Evolutionary conservation across 2,329 filamentous ascomycete species (phyloP).

Genomic region (Nemania bipapillata): DNA sequence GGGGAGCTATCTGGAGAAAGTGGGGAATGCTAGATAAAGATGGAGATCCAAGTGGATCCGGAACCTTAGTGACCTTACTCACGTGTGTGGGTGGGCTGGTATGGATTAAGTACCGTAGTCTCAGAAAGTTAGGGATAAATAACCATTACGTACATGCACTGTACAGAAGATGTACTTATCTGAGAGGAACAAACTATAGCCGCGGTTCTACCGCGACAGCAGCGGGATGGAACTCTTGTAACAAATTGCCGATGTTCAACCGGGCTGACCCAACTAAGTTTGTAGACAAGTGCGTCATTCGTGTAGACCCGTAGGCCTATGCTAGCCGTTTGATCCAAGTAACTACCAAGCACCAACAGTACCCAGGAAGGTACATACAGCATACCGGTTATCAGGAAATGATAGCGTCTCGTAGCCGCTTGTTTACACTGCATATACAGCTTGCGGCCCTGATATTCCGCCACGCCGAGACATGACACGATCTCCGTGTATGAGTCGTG

Average conservation of each 20-base stretch:
- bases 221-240: not conserved
- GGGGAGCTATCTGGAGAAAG: not conserved
- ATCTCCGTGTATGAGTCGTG: constrained; percentile 3
- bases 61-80: not conserved
- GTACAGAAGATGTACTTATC: not conserved
- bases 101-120: too few relatives aligned
- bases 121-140: not conserved
- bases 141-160: not conserved
- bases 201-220: constrained; percentile 11
- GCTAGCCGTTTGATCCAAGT: not conserved
- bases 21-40: not conserved
- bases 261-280: not conserved
- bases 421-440: not conserved
- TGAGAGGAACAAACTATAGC: constrained; percentile 2
- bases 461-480: constrained; percentile 42
- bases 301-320: not conserved
- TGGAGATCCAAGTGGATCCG: not conserved
- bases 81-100: too few relatives aligned
- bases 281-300: not conserved
- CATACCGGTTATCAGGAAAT: constrained; percentile 31
- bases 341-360: not conserved
- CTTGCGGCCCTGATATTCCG: not conserved
- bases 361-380: not conserved
- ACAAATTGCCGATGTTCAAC: constrained; percentile 25
- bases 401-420: constrained; percentile 39